Base-by-base conservation (phyloP, 352 stramenopile genomes). In the Phytophthora capsici region DNA sequence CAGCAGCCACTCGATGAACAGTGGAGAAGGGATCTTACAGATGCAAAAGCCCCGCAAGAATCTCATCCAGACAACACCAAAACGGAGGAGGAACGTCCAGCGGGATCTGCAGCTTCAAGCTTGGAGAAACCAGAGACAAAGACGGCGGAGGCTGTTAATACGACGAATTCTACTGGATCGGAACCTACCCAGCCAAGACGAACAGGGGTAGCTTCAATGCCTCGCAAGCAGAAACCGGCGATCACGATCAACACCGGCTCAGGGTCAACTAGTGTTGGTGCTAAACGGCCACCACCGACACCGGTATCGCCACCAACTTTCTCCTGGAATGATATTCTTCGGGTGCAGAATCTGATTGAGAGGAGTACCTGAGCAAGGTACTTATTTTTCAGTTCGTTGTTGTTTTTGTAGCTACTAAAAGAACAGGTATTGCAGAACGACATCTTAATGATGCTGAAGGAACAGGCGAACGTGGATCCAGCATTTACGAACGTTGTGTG, bases 301-400 rank as follows among this genome's bases (percentile, higher is more conserved):
- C 70, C 64, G 6, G 68, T 64, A 14, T 73, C 71, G 4, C 52
- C 60, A 0, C 68, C 76, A 28, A 69, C 61, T 12, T 89, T 96
- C 54, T 95, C 89, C 2, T 97, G 90, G 90, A 90, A 91, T 20
- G 88, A 97, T 25, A 96, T 97, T 60, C 71, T 96, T 13, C 75
- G 75, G 1, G 90, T 97, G 5, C 90, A 97, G 58, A 95, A 94
- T 49, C 77, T 97, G 32, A 97, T 96, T 47, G 89, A 97, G 73
- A 78, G 88, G 13, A 96, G 52, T 96, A 95, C 67, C 80, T 97
- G 62, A 97, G 73, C 66, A 95, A 97, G 86, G 87, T 92, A 57
- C 36, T 26, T 53, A 20, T 26, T 45, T 19, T 57, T 38, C 20
- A 13, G 3, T 20, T 19, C 38, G 22, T 23, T 20, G 22, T 23